These are phyloP conservation scores for Litsea cubeba DNA, from an alignment of 164 flowering plant species.

Conservation along the genomic window DNA sequence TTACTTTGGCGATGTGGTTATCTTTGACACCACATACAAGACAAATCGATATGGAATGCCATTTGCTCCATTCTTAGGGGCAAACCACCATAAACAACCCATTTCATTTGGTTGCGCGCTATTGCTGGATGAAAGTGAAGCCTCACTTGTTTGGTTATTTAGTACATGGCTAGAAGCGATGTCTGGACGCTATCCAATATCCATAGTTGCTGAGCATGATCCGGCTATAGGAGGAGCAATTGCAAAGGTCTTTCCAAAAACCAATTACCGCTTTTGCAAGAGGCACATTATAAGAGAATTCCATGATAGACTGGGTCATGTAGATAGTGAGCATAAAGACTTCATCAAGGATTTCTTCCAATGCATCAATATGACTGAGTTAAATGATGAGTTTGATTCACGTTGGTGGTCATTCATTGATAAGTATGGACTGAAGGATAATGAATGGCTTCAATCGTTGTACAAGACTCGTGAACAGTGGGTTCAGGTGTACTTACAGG, in stretches of 20 bases:
- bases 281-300: slow-evolving; percentile 63
- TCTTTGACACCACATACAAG: slow-evolving; percentile 45
- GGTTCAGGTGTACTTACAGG: slow-evolving; percentile 58
- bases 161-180: slow-evolving; percentile 61
- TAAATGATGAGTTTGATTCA: slow-evolving; percentile 61
- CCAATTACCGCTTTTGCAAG: slow-evolving; percentile 51
- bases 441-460: slow-evolving; percentile 55
- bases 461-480: slow-evolving; percentile 46
- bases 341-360: slow-evolving; percentile 49
- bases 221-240: slow-evolving; percentile 43
- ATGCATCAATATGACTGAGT: slow-evolving; percentile 54
- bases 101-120: slow-evolving; percentile 63
- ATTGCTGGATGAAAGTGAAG: slow-evolving; percentile 50
- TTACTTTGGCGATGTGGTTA: slow-evolving; percentile 58
- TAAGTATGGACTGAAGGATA: slow-evolving; percentile 45
- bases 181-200: slow-evolving; percentile 43
- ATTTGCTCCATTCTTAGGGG: slow-evolving; percentile 52
- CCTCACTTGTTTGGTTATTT: slow-evolving; percentile 55
- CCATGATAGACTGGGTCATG: slow-evolving; percentile 50
- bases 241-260: slow-evolving; percentile 42
- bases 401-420: slow-evolving; percentile 48
- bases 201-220: slow-evolving; percentile 53
- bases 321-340: slow-evolving; percentile 31
- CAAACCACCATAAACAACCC: slow-evolving; percentile 56
- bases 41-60: slow-evolving; percentile 48